Evolutionary conservation across 1,284 basidiomycete species (phyloP), one percentile per base, ranked within the genome.

Genomic region (Puccinia sorghi): DNA sequence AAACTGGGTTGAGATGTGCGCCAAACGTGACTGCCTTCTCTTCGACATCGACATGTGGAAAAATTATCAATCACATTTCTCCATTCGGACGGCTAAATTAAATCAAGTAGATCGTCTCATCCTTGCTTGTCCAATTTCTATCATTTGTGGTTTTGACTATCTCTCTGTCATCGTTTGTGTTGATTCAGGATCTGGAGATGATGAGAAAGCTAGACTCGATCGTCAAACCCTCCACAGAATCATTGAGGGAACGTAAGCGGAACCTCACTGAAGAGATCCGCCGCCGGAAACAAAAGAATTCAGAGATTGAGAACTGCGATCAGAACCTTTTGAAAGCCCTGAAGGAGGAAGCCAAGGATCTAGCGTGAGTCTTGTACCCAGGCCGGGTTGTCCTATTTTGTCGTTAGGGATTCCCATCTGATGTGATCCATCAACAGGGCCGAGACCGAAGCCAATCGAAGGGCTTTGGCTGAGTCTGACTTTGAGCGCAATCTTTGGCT

Each of bases 311-410:
- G 48, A 70, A 39, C 20, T 78, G 75, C 46, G 75, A 78, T 50
- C 63, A 78, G 59, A 63, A 69, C n/a, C 15, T 61, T n/a, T 59
- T 78, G 46, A 59, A 71, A 22, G 75, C 66, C 9, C 50, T 78
- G 43, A 78, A 78, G 20, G 75, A 41, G 37, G 75, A 78, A 61
- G 66, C 66, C n/a, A 78, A 78, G 57, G 75, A 78, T 70, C 43
- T 78, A 32, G 50, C 52, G 75, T 70, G 13, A 70, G 66, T 61
- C 17, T 13, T 72, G 32, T 52, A 1, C 39, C 12, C 27, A 1
- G 13, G 13, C 13, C 11, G 46, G 0, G 25, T 50, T 32, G 2
- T 25, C 56, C 32, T 54, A 2, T 20, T 71, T 37, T 37, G 6
- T 25, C 8, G 46, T 61, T 20, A 41, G 22, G n/a, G 32, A 32